phyloP scores from a whole-genome alignment of 176 grass and related monocot genomes.

The Bromus sterilis region DNA sequence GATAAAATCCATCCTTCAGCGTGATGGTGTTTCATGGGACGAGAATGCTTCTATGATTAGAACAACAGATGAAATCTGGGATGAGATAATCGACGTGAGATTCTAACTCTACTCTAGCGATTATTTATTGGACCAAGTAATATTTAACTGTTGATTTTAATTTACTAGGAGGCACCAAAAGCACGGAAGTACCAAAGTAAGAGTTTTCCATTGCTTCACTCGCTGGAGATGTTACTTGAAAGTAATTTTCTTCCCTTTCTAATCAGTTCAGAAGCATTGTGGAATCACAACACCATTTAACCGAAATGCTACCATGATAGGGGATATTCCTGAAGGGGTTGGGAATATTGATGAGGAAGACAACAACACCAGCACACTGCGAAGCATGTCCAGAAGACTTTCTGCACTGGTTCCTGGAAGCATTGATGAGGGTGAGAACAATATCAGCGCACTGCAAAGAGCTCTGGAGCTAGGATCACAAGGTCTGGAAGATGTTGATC shows the following conservation, averaged over 20 bases:
- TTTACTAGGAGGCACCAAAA: slow-evolving; percentile 36
- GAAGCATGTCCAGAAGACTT: slow-evolving; percentile 24
- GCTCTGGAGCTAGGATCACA: slow-evolving; percentile 9
- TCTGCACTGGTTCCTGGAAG: slow-evolving; percentile 1
- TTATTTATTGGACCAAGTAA: not conserved
- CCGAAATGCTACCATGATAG: not conserved
- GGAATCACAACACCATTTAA: not conserved
- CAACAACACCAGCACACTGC: slow-evolving; percentile 2
- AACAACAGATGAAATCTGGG: slow-evolving; percentile 44
- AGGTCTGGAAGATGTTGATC: slow-evolving; percentile 16
- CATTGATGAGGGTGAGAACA: slow-evolving; percentile 20
- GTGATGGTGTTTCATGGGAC: slow-evolving; percentile 37
- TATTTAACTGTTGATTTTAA: not conserved
- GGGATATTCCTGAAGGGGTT: slow-evolving; percentile 39
- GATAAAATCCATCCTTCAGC: slow-evolving; percentile 40
- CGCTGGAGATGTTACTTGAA: slow-evolving; percentile 32
- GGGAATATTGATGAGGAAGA: slow-evolving; percentile 17
- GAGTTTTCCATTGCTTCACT: slow-evolving; percentile 36
- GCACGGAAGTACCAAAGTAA: slow-evolving; percentile 43
- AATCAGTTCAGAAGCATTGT: not conserved
- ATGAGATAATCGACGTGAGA: slow-evolving; percentile 48
- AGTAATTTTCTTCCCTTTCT: slow-evolving; percentile 1
- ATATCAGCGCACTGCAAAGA: not conserved
- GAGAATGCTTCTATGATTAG: slow-evolving; percentile 41
- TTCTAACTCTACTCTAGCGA: not conserved